phyloP scores from a whole-genome alignment of 805 yeast genomes.

The Trichomonascus vanleenenianus region DNA sequence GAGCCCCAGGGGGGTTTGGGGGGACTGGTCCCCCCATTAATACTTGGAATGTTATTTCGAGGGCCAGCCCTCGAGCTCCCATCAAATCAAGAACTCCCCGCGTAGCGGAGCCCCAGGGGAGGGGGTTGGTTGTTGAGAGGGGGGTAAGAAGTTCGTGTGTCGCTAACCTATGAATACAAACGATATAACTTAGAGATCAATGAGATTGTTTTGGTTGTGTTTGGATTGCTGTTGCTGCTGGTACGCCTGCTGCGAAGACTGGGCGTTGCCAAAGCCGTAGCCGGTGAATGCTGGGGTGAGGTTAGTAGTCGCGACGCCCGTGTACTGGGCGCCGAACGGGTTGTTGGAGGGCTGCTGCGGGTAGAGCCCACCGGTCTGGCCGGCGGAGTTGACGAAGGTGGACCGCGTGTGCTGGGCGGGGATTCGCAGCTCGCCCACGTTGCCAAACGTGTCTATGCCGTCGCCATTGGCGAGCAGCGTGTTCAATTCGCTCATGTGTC shows the following conservation, averaged over 20 bases:
- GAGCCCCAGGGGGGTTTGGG: too few species aligned
- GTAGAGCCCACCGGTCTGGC: slow-evolving; percentile 29
- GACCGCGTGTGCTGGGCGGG: slow-evolving; percentile 91
- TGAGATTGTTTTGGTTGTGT: too few species aligned
- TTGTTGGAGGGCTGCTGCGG: slow-evolving; percentile 29
- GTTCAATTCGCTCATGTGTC: slow-evolving; percentile 60
- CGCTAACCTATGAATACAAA: too few species aligned
- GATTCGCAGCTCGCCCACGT: slow-evolving; percentile 72
- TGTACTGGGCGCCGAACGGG: slow-evolving; percentile 65
- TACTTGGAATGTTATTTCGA: too few species aligned
- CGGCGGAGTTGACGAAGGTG: slow-evolving; percentile 77
- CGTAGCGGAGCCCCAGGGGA: too few species aligned
- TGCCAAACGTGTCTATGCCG: slow-evolving; percentile 90
- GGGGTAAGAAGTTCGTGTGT: too few species aligned
- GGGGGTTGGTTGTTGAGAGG: too few species aligned
- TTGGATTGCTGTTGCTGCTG: slow-evolving; percentile 11
- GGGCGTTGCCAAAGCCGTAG: slow-evolving; percentile 85
- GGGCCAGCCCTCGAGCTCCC: too few species aligned
- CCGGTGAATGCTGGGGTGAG: slow-evolving; percentile 85
- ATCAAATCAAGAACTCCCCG: too few species aligned
- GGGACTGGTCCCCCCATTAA: too few species aligned
- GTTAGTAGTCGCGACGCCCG: slow-evolving; percentile 58
- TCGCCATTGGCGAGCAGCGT: slow-evolving; percentile 76
- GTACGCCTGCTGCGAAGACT: slow-evolving; percentile 21
- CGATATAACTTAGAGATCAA: too few species aligned